Evolutionary conservation across 345 rosid species (phyloP).

Genomic region (Moricandia moricandioides): DNA sequence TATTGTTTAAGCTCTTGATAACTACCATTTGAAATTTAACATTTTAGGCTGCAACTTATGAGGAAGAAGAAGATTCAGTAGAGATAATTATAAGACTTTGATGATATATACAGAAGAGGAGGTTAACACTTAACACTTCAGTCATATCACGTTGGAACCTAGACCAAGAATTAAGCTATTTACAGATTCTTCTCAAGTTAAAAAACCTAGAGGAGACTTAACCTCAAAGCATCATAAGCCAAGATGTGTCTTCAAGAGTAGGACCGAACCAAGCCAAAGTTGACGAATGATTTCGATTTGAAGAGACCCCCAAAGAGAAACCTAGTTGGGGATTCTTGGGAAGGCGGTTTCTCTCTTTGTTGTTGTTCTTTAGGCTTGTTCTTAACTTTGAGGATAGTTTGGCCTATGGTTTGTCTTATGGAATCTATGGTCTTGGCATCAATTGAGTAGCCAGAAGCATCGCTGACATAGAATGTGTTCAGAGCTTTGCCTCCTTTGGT

Average conservation of each 20-base stretch:
- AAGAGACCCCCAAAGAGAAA: conserved; percentile 86
- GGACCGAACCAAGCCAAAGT: conserved; percentile 84
- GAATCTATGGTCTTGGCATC: conserved; percentile 74
- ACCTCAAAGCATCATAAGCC: conserved; percentile 14
- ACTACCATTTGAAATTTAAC: neutral
- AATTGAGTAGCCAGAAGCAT: conserved; percentile 69
- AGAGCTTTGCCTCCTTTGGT: conserved; percentile 84
- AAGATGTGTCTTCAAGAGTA: conserved; percentile 49
- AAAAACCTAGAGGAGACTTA: conserved; percentile 5
- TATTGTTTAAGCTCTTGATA: conserved; percentile 1
- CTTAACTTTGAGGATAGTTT: conserved; percentile 83
- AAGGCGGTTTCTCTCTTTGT: conserved; percentile 47
- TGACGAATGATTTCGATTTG: conserved; percentile 86
- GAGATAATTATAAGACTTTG: conserved; percentile 12
- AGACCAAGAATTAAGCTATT: conserved; percentile 34
- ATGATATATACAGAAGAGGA: conserved; percentile 17
- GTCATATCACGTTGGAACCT: conserved; percentile 30
- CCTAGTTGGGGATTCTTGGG: conserved; percentile 72
- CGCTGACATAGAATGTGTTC: conserved; percentile 81
- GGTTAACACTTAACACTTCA: conserved; percentile 20
- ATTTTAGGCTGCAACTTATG: neutral
- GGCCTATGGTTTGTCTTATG: conserved; percentile 70
- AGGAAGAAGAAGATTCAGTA: conserved; percentile 1
- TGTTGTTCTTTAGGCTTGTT: conserved; percentile 47
- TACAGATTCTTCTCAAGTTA: conserved; percentile 31